These are phyloP conservation scores for Aquanectria penicillioides DNA, from an alignment of 2,329 filamentous ascomycete genomes.

Conservation along the genomic window DNA sequence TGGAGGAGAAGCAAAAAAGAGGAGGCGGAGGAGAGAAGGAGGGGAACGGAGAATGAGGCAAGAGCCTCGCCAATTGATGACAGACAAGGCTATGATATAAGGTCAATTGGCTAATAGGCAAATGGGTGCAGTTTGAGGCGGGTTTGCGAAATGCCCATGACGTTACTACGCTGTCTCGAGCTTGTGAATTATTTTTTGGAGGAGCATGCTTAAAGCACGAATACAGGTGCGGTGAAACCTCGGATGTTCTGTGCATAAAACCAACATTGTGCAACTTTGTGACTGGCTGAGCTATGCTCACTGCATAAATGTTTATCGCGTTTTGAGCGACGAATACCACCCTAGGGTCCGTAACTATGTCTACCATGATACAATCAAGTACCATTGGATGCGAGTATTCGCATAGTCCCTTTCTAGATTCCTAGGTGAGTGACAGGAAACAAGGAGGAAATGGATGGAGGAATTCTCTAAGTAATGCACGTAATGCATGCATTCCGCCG, in stretches of 20 bases:
- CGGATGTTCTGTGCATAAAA: background rate
- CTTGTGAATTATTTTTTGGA: slow-evolving; percentile 12
- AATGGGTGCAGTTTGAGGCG: background rate
- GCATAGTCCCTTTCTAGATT: too few species aligned
- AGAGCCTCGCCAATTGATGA: slow-evolving; percentile 11
- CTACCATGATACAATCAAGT: background rate
- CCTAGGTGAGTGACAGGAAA: too few species aligned
- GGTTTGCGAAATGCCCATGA: background rate
- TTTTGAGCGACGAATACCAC: background rate
- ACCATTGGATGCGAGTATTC: too few species aligned
- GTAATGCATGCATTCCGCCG: too few species aligned
- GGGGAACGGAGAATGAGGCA: slow-evolving; percentile 6
- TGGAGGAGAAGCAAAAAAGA: background rate
- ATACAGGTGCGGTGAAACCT: slow-evolving; percentile 1
- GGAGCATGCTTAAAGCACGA: slow-evolving; percentile 6
- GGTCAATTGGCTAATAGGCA: background rate
- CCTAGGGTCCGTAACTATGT: background rate
- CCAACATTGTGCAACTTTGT: too few species aligned
- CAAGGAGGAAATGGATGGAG: too few species aligned
- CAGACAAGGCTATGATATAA: background rate
- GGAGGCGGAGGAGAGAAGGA: background rate
- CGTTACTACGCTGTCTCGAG: too few species aligned
- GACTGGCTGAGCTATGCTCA: background rate
- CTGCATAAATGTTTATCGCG: slow-evolving; percentile 1
- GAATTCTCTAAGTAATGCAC: too few species aligned